These are phyloP conservation scores for Aspergillus baeticus DNA, from an alignment of 495 filamentous ascomycete species.

Conservation along the genomic window DNA sequence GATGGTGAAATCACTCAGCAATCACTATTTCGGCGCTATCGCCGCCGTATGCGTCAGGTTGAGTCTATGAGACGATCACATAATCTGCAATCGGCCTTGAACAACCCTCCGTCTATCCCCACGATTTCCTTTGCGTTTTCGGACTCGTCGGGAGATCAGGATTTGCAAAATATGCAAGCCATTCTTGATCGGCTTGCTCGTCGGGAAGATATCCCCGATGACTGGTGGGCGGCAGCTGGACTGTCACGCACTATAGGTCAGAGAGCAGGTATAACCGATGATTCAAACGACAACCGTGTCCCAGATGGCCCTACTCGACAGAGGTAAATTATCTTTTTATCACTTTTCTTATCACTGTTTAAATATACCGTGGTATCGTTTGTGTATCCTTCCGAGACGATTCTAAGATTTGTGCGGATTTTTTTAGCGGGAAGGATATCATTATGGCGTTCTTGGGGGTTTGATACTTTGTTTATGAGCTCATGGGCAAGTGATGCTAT, in stretches of 20 bases:
- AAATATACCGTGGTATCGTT: slow-evolving; percentile 15
- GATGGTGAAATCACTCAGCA: slow-evolving; percentile 27
- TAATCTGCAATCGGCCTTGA: slow-evolving; percentile 34
- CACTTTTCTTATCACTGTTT: slow-evolving; percentile 14
- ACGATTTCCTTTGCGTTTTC: slow-evolving; percentile 36
- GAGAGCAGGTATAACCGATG: slow-evolving; percentile 27
- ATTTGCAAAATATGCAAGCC: slow-evolving; percentile 63
- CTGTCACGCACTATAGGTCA: slow-evolving; percentile 55
- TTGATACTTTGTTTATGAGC: background rate
- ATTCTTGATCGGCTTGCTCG: slow-evolving; percentile 65
- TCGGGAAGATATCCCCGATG: slow-evolving; percentile 69
- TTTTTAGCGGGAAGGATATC: slow-evolving; percentile 18
- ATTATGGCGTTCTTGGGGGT: slow-evolving; percentile 12
- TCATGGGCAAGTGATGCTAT: background rate
- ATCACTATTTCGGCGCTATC: slow-evolving; percentile 22
- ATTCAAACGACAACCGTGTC: slow-evolving; percentile 20
- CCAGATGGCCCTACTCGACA: slow-evolving; percentile 23
- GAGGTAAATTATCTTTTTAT: background rate
- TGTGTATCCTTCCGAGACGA: slow-evolving; percentile 5
- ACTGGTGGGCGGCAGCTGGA: slow-evolving; percentile 74
- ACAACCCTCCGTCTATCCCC: slow-evolving; percentile 40
- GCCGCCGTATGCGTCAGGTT: slow-evolving; percentile 20
- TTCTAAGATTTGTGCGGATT: background rate
- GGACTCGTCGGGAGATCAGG: slow-evolving; percentile 32
- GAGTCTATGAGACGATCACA: slow-evolving; percentile 27